These are phyloP conservation scores for Trichosporon sp. DNA, from an alignment of 1,284 basidiomycete genomes.

Conservation along the genomic window DNA sequence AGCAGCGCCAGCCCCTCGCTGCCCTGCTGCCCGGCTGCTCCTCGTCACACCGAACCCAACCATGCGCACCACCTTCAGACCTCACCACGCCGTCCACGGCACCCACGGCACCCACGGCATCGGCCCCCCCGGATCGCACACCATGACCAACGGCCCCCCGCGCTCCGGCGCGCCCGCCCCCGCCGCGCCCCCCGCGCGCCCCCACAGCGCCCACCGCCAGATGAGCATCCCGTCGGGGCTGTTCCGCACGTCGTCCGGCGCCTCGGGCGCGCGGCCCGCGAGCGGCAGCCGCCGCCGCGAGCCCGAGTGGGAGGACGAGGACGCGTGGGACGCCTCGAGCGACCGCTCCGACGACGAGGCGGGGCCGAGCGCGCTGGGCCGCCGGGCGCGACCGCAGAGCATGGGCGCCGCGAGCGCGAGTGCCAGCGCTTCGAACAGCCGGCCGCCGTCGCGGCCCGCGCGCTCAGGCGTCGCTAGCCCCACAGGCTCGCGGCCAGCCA, in stretches of 20 bases:
- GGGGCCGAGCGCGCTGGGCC: not conserved
- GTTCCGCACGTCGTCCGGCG: constrained; percentile 13
- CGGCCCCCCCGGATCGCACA: not conserved
- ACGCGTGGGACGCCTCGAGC: constrained; percentile 82
- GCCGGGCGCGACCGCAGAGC: not conserved
- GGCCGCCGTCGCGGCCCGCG: not conserved
- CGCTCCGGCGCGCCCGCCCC: constrained; percentile 29
- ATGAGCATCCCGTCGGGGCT: constrained; percentile 26
- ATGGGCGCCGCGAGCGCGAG: not conserved
- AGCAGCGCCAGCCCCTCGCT: not conserved
- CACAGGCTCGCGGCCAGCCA: not conserved
- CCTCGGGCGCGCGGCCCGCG: not conserved
- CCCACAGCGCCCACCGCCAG: constrained; percentile 44
- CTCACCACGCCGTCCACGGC: not conserved
- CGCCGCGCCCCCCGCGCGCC: constrained; percentile 39
- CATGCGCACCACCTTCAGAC: not conserved
- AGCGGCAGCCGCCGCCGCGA: not conserved
- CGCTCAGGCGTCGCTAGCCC: not conserved
- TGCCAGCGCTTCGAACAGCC: no score
- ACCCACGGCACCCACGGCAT: not conserved
- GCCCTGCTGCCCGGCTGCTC: not conserved
- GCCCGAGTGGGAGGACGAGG: constrained; percentile 60
- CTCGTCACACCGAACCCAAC: not conserved
- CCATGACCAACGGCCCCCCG: constrained; percentile 11
- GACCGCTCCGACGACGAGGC: constrained; percentile 60